Evolutionary conservation across 2,329 filamentous ascomycete genomes (phyloP).

Genomic region (Colletotrichum trifolii): DNA sequence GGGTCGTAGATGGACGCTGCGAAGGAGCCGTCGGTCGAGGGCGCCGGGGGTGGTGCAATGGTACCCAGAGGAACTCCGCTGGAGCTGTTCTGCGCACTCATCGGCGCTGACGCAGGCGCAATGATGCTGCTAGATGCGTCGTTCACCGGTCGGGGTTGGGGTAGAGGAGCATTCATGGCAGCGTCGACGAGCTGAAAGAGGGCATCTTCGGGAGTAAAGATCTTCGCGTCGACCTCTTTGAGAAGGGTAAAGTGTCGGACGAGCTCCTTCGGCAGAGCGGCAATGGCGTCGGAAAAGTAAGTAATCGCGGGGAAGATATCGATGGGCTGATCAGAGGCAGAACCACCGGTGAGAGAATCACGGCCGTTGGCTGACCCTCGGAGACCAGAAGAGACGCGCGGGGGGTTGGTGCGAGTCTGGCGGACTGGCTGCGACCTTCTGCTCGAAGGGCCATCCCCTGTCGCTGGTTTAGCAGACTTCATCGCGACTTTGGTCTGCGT

Average conservation of each 20-base stretch:
- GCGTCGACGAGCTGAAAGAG: slow-evolving; percentile 80
- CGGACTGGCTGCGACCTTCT: slow-evolving; percentile 73
- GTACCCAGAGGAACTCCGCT: slow-evolving; percentile 52
- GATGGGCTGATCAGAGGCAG: slow-evolving; percentile 67
- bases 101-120: slow-evolving; percentile 57
- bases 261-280: slow-evolving; percentile 92
- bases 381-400: slow-evolving; percentile 61
- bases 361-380: slow-evolving; percentile 55
- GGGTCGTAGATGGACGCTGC: slow-evolving; percentile 61
- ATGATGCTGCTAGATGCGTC: slow-evolving; percentile 56
- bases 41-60: slow-evolving; percentile 47
- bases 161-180: slow-evolving; percentile 64
- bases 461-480: slow-evolving; percentile 65
- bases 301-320: slow-evolving; percentile 75
- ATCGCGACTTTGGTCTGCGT: slow-evolving; percentile 47
- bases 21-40: slow-evolving; percentile 56
- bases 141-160: slow-evolving; percentile 57
- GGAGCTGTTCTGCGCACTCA: slow-evolving; percentile 62
- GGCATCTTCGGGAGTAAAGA: slow-evolving; percentile 86
- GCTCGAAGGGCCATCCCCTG: slow-evolving; percentile 57
- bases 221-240: slow-evolving; percentile 98
- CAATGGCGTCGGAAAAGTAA: slow-evolving; percentile 90
- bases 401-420: slow-evolving; percentile 73
- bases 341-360: slow-evolving; percentile 57
- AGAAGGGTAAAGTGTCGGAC: slow-evolving; percentile 95